Base-by-base conservation (phyloP, 345 rosid genomes). In the Moringa oleifera region DNA sequence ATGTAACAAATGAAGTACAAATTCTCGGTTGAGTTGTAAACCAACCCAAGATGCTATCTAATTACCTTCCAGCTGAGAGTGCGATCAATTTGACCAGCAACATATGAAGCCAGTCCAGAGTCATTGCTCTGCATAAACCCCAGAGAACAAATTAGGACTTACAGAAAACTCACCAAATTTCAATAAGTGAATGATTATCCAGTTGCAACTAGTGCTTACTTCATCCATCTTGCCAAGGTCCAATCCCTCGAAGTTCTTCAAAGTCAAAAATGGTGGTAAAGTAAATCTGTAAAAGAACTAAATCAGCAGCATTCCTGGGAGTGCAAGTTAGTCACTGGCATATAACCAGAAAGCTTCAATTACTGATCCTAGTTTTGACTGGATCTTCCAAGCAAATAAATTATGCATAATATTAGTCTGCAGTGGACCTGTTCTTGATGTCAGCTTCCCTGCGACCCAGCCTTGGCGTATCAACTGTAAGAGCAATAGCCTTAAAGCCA, bases 401-500 rank as follows among this genome's bases (percentile, higher is more conserved):
- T 41, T 16, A 41, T 5, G 17, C 6, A 1, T 41, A 15, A 41
- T 41, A 16, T 41, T 15, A 41, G 12, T 41, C 8, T 28, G 47
- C 31, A 49, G 28, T 23, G 33, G 51, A 88, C 97, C 89, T 77
- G 79, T 88, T 91, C 82, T 86, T 91, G 86, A 91, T 91, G 71
- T 91, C 98, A 60, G 94, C 80, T 68, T 91, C 98, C 62, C 98
- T 83, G 47, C 91, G 94, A 21, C 98, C 98, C 0, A 91, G 90
- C 80, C 88, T 81, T 53, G 98, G 98, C 67, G 90, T 83, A 58
- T 91, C 96, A 33, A 91, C 98, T 50, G 98, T 91, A 57, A 91
- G 96, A 69, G 85, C 98, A 79, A 91, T 86, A 36, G 98, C 98
- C 85, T 85, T 88, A 81, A 84, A 91, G 16, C 98, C 98, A 56